phyloP scores from a whole-genome alignment of 2,329 filamentous ascomycete species.

The Alternaria incomplexa region DNA sequence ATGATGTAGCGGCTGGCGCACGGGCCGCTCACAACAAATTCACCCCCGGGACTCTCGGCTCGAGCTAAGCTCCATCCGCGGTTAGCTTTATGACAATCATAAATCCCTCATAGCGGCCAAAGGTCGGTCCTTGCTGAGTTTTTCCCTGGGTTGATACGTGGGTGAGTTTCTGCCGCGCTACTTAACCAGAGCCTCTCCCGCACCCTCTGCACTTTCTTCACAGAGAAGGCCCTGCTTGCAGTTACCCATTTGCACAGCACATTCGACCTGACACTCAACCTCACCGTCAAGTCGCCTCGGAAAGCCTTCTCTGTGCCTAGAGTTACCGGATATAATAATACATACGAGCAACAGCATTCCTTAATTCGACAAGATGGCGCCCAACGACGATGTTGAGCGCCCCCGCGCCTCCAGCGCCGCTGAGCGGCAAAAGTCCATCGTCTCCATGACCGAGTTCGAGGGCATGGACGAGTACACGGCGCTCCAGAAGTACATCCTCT shows the following conservation, averaged over 20 bases:
- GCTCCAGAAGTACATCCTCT: slow-evolving; percentile 71
- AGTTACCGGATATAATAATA: slow-evolving; percentile 23
- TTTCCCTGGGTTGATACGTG: slow-evolving; percentile 30
- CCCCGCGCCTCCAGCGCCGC: slow-evolving; percentile 35
- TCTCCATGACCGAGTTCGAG: slow-evolving; percentile 47
- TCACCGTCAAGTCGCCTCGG: slow-evolving; percentile 28
- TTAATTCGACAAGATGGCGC: slow-evolving; percentile 30
- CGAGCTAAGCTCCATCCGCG: slow-evolving; percentile 15
- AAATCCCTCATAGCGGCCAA: slow-evolving; percentile 24
- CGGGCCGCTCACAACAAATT: slow-evolving; percentile 19
- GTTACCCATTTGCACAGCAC: slow-evolving; percentile 35
- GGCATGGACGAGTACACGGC: slow-evolving; percentile 69
- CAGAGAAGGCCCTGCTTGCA: slow-evolving; percentile 40
- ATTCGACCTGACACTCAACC: slow-evolving; percentile 28
- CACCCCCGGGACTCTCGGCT: slow-evolving; percentile 20
- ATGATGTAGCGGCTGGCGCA: slow-evolving; percentile 19
- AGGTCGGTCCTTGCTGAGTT: slow-evolving; percentile 31
- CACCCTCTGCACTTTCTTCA: slow-evolving; percentile 23
- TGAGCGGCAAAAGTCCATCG: slow-evolving; percentile 45
- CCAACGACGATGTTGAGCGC: slow-evolving; percentile 45
- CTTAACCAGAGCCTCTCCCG: slow-evolving; percentile 32
- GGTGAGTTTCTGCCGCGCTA: slow-evolving; percentile 18
- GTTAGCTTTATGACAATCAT: slow-evolving; percentile 21
- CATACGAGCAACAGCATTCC: slow-evolving; percentile 25
- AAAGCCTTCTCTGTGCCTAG: slow-evolving; percentile 37